Percentiles rank a stretch among this genome's conserved stretches.
These are phyloP conservation scores for Alternaria sp. DNA, from an alignment of 2,329 filamentous ascomycete species.

Conservation along the genomic window DNA sequence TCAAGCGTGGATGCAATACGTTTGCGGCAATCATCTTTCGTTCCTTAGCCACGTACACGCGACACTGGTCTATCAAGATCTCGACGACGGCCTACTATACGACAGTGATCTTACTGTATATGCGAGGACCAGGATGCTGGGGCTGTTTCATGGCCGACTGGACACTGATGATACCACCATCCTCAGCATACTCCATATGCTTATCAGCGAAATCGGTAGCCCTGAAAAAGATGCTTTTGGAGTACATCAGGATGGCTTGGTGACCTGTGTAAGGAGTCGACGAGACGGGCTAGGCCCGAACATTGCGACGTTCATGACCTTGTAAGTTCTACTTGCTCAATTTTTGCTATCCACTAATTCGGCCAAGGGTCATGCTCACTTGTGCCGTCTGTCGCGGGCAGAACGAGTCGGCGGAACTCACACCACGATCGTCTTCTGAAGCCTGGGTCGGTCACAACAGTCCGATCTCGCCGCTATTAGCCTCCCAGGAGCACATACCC, in stretches of 20 bases:
- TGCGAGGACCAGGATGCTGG: conserved; percentile 39
- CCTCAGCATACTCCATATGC: conserved; percentile 40
- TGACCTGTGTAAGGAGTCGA: conserved; percentile 30
- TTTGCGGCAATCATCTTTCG: conserved; percentile 38
- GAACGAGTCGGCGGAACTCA: conserved; percentile 21
- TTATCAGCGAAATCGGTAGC: conserved; percentile 40
- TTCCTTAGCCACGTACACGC: conserved; percentile 44
- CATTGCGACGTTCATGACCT: conserved; percentile 32
- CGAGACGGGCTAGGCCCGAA: conserved; percentile 25
- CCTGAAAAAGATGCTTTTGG: conserved; percentile 37
- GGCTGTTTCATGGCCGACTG: conserved; percentile 34
- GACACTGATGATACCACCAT: conserved; percentile 39
- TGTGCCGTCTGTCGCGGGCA: conserved; percentile 32
- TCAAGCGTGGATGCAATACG: conserved; percentile 33
- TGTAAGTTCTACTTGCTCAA: conserved; percentile 27
- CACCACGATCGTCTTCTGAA: conserved; percentile 13
- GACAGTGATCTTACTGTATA: conserved; percentile 41
- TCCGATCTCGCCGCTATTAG: conserved; percentile 33
- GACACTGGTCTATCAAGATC: conserved; percentile 42
- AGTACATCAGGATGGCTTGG: conserved; percentile 37
- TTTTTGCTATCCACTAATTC: not conserved
- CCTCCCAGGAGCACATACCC: conserved; percentile 23
- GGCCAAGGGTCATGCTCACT: conserved; percentile 28
- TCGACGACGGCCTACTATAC: conserved; percentile 32
- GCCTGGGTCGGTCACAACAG: not conserved